These are phyloP conservation scores for Platanthera zijinensis DNA, from an alignment of 106 monocot genomes.

Conservation along the genomic window DNA sequence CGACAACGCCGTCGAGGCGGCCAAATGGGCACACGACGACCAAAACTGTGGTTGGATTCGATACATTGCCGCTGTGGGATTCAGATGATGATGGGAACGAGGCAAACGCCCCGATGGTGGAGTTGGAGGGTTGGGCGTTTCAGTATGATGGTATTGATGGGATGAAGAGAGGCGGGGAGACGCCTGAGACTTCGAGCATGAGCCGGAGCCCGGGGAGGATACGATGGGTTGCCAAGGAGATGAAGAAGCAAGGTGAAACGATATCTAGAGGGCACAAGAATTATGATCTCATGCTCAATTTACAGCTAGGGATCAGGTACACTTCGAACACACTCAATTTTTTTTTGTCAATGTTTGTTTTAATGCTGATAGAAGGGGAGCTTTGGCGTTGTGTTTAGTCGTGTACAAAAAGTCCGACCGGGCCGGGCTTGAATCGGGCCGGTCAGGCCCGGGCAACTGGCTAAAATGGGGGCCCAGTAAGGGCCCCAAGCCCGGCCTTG, in stretches of 20 bases:
- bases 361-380: no score
- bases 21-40: constrained; percentile 10
- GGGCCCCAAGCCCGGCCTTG: no score
- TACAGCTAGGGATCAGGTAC: constrained; percentile 93
- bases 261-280: constrained; percentile 88
- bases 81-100: constrained; percentile 9
- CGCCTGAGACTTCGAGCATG: background rate
- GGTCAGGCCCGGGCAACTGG: no score
- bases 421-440: no score
- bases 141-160: background rate
- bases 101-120: background rate
- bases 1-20: constrained; percentile 1
- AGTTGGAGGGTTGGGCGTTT: background rate
- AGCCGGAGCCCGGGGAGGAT: constrained; percentile 10
- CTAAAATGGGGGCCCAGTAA: no score
- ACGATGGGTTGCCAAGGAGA: constrained; percentile 25
- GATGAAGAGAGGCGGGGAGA: background rate
- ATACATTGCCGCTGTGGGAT: constrained; percentile 8
- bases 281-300: constrained; percentile 97
- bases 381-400: no score
- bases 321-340: background rate
- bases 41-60: constrained; percentile 15
- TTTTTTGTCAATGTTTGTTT: background rate
- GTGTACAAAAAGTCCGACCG: no score
- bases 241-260: constrained; percentile 76